Conservation (phyloP, 176 grass and related monocot species). For the Eleusine coracana region DNA sequence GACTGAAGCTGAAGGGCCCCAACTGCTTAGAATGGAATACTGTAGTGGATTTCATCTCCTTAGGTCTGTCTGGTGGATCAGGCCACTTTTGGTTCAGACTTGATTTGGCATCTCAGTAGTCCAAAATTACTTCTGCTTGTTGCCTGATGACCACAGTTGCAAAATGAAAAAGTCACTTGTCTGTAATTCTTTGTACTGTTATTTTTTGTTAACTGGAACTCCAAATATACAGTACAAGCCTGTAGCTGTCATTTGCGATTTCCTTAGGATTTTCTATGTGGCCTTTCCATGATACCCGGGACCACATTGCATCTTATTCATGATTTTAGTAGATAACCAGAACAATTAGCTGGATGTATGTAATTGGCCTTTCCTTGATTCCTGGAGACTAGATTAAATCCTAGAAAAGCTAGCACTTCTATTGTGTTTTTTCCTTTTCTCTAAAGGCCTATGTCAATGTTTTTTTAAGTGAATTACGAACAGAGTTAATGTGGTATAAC, state of each 20-base stretch:
- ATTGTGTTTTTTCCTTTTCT: not conserved
- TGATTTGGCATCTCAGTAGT: not conserved
- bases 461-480: not conserved
- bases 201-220: not conserved
- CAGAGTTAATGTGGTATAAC: not conserved
- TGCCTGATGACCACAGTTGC: not conserved
- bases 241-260: not conserved
- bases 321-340: not conserved
- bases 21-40: not conserved
- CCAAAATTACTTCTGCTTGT: not conserved
- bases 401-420: not conserved
- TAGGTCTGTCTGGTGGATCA: no score
- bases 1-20: not conserved
- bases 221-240: not conserved
- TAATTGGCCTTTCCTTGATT: no score
- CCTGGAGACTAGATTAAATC: not conserved
- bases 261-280: slow-evolving; percentile 8
- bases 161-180: not conserved
- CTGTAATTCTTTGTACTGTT: not conserved
- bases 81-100: not conserved
- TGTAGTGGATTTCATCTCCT: not conserved
- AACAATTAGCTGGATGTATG: not conserved
- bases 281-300: not conserved
- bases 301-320: slow-evolving; percentile 10
- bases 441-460: not conserved